Evolutionary conservation across 148 eudicot genomes (phyloP).

Genomic region (Vaccinium macrocarpon): DNA sequence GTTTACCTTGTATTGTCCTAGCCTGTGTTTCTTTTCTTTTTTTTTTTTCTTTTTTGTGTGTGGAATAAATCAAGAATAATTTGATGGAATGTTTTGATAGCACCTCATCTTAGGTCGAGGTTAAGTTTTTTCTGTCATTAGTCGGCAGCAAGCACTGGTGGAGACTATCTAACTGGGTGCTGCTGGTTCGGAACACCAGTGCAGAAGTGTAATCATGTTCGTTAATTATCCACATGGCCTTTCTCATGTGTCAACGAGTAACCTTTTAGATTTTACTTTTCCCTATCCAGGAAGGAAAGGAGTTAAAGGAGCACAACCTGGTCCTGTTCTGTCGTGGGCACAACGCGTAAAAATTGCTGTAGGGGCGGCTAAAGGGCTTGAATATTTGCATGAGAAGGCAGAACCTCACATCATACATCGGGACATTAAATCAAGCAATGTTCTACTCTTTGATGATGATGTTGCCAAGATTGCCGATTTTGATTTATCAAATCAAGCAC

Average conservation of each 20-base stretch:
- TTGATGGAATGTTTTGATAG: background rate
- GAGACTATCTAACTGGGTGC: background rate
- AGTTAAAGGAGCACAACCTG: slow-evolving; percentile 75
- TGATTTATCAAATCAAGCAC: slow-evolving; percentile 77
- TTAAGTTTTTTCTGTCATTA: background rate
- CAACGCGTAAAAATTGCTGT: slow-evolving; percentile 83
- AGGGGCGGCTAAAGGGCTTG: slow-evolving; percentile 84
- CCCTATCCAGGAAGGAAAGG: slow-evolving; percentile 59
- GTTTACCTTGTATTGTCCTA: background rate
- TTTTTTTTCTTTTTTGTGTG: background rate
- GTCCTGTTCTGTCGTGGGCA: slow-evolving; percentile 74
- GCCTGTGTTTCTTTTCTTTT: background rate
- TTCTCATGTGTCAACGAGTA: background rate
- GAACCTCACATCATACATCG: slow-evolving; percentile 79
- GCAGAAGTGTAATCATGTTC: background rate
- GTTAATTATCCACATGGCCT: background rate
- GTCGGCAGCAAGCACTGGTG: background rate
- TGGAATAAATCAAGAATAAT: background rate
- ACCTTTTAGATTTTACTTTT: slow-evolving; percentile 1
- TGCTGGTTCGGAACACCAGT: background rate
- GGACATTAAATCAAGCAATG: slow-evolving; percentile 82
- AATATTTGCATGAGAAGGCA: slow-evolving; percentile 72
- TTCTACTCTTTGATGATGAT: slow-evolving; percentile 67
- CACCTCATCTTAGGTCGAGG: background rate
- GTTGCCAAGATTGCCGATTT: slow-evolving; percentile 85